These are phyloP conservation scores for Phytophthora quininea DNA, from an alignment of 352 stramenopile genomes.

Conservation along the genomic window DNA sequence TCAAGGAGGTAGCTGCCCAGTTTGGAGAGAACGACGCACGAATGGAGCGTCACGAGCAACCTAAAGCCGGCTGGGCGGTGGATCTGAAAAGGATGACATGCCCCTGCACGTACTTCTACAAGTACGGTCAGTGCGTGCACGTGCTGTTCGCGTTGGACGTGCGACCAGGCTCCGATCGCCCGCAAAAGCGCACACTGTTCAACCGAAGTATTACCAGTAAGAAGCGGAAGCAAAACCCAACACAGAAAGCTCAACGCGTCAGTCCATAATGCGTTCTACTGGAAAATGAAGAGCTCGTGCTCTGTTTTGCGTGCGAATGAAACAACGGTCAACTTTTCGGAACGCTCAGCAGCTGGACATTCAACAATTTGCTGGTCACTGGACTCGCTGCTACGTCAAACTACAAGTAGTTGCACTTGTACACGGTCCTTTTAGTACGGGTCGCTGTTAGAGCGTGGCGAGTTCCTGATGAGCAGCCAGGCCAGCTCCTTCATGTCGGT, in stretches of 20 bases:
- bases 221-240: background rate
- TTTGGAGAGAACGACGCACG: background rate
- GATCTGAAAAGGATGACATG: background rate
- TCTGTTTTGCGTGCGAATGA: too few species aligned
- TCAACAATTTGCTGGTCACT: background rate
- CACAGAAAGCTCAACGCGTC: too few species aligned
- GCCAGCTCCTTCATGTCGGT: slow-evolving; percentile 35
- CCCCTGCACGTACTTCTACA: slow-evolving; percentile 10
- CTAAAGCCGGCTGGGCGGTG: background rate
- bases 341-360: too few species aligned
- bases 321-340: too few species aligned
- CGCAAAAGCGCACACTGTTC: background rate
- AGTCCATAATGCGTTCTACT: too few species aligned
- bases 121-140: slow-evolving; percentile 5
- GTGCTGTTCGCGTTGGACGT: background rate
- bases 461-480: slow-evolving; percentile 31
- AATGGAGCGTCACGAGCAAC: slow-evolving; percentile 7
- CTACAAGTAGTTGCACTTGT: too few species aligned
- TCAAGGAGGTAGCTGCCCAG: background rate
- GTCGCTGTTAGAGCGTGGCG: slow-evolving; percentile 18
- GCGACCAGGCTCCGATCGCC: background rate
- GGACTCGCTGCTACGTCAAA: background rate
- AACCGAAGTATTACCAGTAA: background rate
- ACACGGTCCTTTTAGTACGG: background rate
- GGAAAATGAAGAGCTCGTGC: too few species aligned